A percentile compares a stretch with the other conserved stretches of the same genome.
Evolutionary conservation across 495 filamentous ascomycete genomes (phyloP).

Genomic region (Talaromyces adpressus): DNA sequence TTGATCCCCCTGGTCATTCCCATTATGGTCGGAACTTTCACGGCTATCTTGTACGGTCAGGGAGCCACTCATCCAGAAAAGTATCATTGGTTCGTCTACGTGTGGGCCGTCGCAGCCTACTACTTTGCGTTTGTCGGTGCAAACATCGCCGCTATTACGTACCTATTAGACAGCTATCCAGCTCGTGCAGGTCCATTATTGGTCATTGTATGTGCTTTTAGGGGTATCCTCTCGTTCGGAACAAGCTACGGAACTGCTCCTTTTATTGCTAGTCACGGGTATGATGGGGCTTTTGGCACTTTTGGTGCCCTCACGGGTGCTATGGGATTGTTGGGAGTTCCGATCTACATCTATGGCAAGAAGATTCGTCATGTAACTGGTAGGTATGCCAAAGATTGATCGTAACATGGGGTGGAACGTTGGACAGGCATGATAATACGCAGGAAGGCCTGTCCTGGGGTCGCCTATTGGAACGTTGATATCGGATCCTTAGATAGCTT

Average conservation of each 20-base stretch:
- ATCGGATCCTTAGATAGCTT: not conserved
- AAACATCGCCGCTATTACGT: constrained; percentile 32
- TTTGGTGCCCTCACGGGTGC: constrained; percentile 21
- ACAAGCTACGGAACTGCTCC: constrained; percentile 22
- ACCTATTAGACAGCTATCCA: constrained; percentile 31
- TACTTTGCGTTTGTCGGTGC: constrained; percentile 33
- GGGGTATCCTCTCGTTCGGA: constrained; percentile 31
- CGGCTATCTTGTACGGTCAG: constrained; percentile 23
- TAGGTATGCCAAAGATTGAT: constrained; percentile 6
- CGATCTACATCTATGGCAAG: constrained; percentile 25
- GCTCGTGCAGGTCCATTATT: constrained; percentile 26
- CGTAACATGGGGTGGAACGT: not conserved
- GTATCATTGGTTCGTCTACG: constrained; percentile 30
- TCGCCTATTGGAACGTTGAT: not conserved
- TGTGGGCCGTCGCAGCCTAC: constrained; percentile 23
- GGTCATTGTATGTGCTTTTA: constrained; percentile 32
- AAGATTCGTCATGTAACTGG: constrained; percentile 22
- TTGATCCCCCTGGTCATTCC: constrained; percentile 26
- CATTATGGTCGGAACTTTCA: constrained; percentile 22
- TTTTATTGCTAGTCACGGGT: constrained; percentile 18
- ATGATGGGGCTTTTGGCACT: constrained; percentile 23
- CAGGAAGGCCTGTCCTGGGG: not conserved
- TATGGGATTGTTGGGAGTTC: constrained; percentile 18
- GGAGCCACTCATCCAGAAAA: constrained; percentile 21
- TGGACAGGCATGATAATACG: not conserved